Percentiles rank a stretch among this genome's conserved stretches.
These are phyloP conservation scores for Dendrocalamus sinicus DNA, from an alignment of 176 grass and related monocot genomes.

Conservation along the genomic window DNA sequence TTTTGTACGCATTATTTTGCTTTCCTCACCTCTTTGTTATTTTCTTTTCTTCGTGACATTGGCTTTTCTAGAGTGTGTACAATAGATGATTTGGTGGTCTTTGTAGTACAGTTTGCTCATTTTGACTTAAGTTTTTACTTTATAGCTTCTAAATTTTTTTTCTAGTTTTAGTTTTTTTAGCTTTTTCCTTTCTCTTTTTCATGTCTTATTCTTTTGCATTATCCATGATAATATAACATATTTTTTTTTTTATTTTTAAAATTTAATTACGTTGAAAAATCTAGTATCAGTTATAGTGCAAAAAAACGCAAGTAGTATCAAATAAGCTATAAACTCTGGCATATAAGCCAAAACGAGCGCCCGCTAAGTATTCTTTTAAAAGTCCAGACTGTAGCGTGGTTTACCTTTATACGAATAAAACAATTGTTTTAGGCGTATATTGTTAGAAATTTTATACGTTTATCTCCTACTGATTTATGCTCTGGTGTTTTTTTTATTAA, in stretches of 20 bases:
- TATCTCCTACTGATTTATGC: background rate
- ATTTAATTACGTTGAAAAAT: too few species aligned
- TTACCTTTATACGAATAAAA: background rate
- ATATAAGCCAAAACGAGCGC: too few species aligned
- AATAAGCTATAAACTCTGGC: too few species aligned
- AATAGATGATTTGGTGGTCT: background rate
- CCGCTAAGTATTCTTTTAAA: background rate
- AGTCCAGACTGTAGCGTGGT: background rate
- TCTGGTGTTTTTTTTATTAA: background rate
- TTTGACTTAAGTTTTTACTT: too few species aligned
- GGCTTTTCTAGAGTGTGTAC: background rate
- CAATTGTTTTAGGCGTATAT: background rate
- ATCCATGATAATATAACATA: too few species aligned
- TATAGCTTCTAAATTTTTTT: too few species aligned
- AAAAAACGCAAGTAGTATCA: too few species aligned
- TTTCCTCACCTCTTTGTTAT: background rate
- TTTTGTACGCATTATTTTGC: background rate
- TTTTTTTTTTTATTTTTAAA: too few species aligned
- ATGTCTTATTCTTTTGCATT: too few species aligned
- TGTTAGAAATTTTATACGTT: background rate
- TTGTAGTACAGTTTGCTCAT: background rate
- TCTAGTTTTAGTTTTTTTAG: too few species aligned
- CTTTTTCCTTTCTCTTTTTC: too few species aligned
- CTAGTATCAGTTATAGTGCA: too few species aligned
- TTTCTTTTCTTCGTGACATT: background rate